Percentiles rank a stretch among this genome's conserved stretches.
phyloP scores from a whole-genome alignment of 2,329 filamentous ascomycete genomes.

The Knoxdaviesia capensis region DNA sequence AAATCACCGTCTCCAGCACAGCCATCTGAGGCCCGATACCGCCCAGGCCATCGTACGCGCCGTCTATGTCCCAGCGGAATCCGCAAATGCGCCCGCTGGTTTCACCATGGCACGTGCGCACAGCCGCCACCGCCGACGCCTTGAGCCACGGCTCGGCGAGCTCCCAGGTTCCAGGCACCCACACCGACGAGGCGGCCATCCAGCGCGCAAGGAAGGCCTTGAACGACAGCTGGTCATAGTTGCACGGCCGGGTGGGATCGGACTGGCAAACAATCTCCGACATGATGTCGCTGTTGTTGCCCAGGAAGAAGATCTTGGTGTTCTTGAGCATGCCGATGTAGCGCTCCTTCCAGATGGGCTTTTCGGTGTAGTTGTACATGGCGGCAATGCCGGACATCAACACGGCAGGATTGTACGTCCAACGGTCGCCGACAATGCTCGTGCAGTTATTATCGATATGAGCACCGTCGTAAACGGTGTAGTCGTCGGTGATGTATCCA shows the following conservation, averaged over 20 bases:
- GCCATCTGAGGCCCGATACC: constrained; percentile 56
- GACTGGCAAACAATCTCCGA: constrained; percentile 45
- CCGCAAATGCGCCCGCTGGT: constrained; percentile 37
- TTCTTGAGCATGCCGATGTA: constrained; percentile 35
- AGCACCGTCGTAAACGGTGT: constrained; percentile 42
- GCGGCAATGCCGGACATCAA: constrained; percentile 46
- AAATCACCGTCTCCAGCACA: constrained; percentile 42
- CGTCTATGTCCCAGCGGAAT: constrained; percentile 33
- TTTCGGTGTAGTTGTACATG: constrained; percentile 43
- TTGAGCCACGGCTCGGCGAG: constrained; percentile 31
- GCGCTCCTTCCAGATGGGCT: constrained; percentile 33
- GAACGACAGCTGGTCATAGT: constrained; percentile 42
- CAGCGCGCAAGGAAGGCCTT: constrained; percentile 42
- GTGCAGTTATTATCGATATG: constrained; percentile 37
- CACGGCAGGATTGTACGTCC: constrained; percentile 48
- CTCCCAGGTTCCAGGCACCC: constrained; percentile 37
- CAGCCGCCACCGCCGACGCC: constrained; percentile 35
- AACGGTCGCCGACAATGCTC: constrained; percentile 38
- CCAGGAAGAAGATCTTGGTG: constrained; percentile 32
- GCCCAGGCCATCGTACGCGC: constrained; percentile 33
- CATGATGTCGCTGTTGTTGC: constrained; percentile 34
- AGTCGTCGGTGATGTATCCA: constrained; percentile 37
- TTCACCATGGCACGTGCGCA: constrained; percentile 35
- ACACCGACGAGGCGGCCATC: constrained; percentile 41
- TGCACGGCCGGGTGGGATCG: constrained; percentile 28